These are phyloP conservation scores for Viridothelium virens DNA, from an alignment of 495 filamentous ascomycete genomes.

Conservation along the genomic window DNA sequence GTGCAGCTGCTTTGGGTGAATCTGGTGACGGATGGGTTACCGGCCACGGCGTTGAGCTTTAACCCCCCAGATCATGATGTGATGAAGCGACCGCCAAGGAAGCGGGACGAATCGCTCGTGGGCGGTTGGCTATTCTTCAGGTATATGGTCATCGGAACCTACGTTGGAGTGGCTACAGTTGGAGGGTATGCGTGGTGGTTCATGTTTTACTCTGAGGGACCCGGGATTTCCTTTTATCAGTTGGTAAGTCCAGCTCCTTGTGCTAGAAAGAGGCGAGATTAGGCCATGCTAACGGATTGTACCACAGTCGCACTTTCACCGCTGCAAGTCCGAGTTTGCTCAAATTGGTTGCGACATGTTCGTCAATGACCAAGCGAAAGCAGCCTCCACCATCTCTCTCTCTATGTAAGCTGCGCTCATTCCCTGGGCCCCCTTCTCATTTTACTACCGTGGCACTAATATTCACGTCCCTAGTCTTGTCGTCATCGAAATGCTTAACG, in stretches of 20 bases:
- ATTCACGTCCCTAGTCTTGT: constrained; percentile 55
- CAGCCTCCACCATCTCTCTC: constrained; percentile 91
- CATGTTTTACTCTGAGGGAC: constrained; percentile 87
- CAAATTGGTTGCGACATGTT: constrained; percentile 96
- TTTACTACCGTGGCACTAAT: neutral
- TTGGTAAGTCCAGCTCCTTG: constrained; percentile 44
- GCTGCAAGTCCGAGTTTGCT: constrained; percentile 76
- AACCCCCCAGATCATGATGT: constrained; percentile 96
- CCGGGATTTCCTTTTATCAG: constrained; percentile 88
- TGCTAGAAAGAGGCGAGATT: neutral
- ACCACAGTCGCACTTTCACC: constrained; percentile 75
- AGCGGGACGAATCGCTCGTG: constrained; percentile 85
- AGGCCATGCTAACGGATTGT: constrained; percentile 9
- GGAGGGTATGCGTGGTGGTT: constrained; percentile 99
- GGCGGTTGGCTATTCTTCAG: constrained; percentile 95
- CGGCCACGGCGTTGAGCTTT: constrained; percentile 93
- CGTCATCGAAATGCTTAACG: constrained; percentile 99
- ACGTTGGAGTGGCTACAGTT: constrained; percentile 91
- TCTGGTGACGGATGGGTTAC: constrained; percentile 94
- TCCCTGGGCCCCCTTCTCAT: neutral
- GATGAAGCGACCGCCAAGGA: constrained; percentile 84
- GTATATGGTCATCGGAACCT: constrained; percentile 92
- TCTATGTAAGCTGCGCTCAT: constrained; percentile 44
- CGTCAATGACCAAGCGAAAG: constrained; percentile 75
- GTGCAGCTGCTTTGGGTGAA: constrained; percentile 99